Evolutionary conservation across 1,284 basidiomycete genomes (phyloP).

Genomic region (Neolentinus lepideus): DNA sequence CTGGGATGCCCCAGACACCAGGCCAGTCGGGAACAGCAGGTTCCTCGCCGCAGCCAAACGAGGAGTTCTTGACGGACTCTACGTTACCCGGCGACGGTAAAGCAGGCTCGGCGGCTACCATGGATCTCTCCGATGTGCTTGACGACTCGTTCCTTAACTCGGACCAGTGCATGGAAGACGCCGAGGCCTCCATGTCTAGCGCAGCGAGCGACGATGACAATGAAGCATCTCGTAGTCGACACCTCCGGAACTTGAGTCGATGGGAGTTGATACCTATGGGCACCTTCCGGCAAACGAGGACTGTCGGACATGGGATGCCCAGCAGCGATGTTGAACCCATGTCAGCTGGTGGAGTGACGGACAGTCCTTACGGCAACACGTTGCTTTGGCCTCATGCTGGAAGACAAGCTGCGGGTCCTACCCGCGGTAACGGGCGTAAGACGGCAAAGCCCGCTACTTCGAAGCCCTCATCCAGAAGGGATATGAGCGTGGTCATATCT

Average conservation of each 20-base stretch:
- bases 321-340: conserved; percentile 22
- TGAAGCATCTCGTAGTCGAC: conserved; percentile 12
- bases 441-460: conserved; percentile 17
- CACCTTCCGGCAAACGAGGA: conserved; percentile 61
- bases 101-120: conserved; percentile 35
- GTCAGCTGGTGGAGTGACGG: conserved; percentile 9
- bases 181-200: conserved; percentile 20
- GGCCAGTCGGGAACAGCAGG: background rate
- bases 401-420: conserved; percentile 14
- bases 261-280: conserved; percentile 73
- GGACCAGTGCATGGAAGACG: conserved; percentile 27
- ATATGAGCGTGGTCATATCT: conserved; percentile 28
- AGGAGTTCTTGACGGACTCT: conserved; percentile 1
- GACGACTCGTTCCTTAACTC: conserved; percentile 63
- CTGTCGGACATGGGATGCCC: conserved; percentile 27
- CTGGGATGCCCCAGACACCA: background rate
- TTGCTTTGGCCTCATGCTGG: conserved; percentile 40
- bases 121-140: conserved; percentile 75
- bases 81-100: background rate
- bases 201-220: conserved; percentile 27
- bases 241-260: conserved; percentile 32
- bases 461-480: conserved; percentile 5
- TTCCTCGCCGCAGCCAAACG: background rate
- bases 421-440: background rate
- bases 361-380: conserved; percentile 48